A percentile compares a stretch with the other conserved stretches of the same genome.
Evolutionary conservation across 2,329 filamentous ascomycete genomes (phyloP).

Genomic region (Coniochaeta hoffmannii): DNA sequence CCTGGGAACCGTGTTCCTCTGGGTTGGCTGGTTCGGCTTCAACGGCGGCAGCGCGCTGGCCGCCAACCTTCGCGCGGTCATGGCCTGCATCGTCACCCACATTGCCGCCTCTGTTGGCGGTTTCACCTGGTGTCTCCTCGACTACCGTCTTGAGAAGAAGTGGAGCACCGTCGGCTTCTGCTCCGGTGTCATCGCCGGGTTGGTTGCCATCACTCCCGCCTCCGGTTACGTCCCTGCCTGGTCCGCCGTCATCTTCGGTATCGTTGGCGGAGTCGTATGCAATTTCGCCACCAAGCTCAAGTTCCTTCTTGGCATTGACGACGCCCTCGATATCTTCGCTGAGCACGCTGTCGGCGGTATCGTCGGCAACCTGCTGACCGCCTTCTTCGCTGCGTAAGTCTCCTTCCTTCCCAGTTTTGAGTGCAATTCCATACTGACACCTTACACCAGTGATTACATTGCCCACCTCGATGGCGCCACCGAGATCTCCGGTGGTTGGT

Average conservation of each 20-base stretch:
- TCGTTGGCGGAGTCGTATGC: slow-evolving; percentile 57
- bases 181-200: slow-evolving; percentile 77
- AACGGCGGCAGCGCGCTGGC: slow-evolving; percentile 78
- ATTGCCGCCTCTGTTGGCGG: slow-evolving; percentile 75
- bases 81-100: slow-evolving; percentile 86
- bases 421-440: slow-evolving; percentile 6
- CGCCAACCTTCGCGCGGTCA: slow-evolving; percentile 79
- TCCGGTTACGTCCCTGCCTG: slow-evolving; percentile 72
- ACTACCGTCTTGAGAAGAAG: slow-evolving; percentile 86
- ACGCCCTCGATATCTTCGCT: slow-evolving; percentile 85
- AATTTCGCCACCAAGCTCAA: slow-evolving; percentile 85
- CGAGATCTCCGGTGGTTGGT: slow-evolving; percentile 55
- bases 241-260: slow-evolving; percentile 50
- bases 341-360: slow-evolving; percentile 83
- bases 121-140: slow-evolving; percentile 76
- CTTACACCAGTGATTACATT: slow-evolving; percentile 51
- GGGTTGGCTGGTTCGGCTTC: slow-evolving; percentile 97
- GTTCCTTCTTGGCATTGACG: slow-evolving; percentile 69
- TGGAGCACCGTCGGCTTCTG: slow-evolving; percentile 94
- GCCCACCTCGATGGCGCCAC: slow-evolving; percentile 64
- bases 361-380: slow-evolving; percentile 70
- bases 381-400: slow-evolving; percentile 61
- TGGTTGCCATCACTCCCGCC: slow-evolving; percentile 81
- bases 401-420: background rate
- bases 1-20: slow-evolving; percentile 68